Evolutionary conservation across 164 flowering plant species (phyloP), one percentile per base, ranked within the genome.

Genomic region (Protea cynaroides): DNA sequence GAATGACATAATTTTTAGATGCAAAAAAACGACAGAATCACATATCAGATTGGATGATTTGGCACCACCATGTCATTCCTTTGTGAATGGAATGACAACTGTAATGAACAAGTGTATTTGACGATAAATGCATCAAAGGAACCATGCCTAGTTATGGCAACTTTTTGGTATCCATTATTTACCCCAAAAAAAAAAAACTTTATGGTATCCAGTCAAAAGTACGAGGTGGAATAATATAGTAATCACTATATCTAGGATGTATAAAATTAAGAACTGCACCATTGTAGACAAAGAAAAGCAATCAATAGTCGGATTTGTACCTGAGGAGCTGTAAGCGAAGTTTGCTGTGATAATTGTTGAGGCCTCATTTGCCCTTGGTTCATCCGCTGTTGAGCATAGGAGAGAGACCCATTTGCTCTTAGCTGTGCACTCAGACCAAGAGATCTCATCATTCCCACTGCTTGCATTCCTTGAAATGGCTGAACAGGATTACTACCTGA

Each of bases 381-480:
- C 49, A 88, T 65, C 63, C 88, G 79, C 65, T 84, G 96, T 56
- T 92, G 98, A 8, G 76, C 79, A 75, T 81, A 90, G 36, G 81
- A 22, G 18, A 83, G 78, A 5, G 86, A 59, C 22, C 90, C 85
- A 77, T 80, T 84, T 43, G 75, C 78, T 75, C 94, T 82, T 21
- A 89, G 65, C 51, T 84, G 96, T 14, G 91, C 74, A 65, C 37
- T 74, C 74, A 84, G 55, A 74, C 81, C 83, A 36, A 79, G 79
- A 6, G 88, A 68, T 1, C 83, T 79, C 82, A 88, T 76, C 86
- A 90, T 78, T 37, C 90, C 90, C 74, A 90, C 78, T 71, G 85
- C 79, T 65, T 88, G 95, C 78, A 89, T 80, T 70, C 88, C 90
- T 63, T 74, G 91, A 80, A 88, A 73, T 58, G 89, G 54, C 71